phyloP scores from a whole-genome alignment of 768 basidiomycete species.

The Multifurca ochricompacta region DNA sequence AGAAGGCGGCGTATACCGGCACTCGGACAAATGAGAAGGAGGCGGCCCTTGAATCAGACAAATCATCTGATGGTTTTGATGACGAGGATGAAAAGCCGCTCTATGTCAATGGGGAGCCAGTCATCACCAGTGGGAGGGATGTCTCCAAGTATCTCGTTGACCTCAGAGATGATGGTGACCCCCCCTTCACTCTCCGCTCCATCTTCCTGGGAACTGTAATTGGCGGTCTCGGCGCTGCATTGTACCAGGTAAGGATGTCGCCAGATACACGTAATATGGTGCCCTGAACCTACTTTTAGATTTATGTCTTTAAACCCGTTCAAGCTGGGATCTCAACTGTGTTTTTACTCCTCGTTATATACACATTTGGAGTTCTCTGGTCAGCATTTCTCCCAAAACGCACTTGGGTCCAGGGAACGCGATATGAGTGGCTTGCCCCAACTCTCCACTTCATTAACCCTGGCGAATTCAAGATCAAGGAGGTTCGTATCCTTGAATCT shows the following conservation, averaged over 20 bases:
- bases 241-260: slow-evolving; percentile 38
- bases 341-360: slow-evolving; percentile 49
- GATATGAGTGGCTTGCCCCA: slow-evolving; percentile 34
- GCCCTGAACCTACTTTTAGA: slow-evolving; percentile 28
- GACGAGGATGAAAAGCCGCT: background rate
- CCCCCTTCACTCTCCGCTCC: slow-evolving; percentile 49
- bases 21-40: background rate
- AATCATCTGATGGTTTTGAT: background rate
- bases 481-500: slow-evolving; percentile 31
- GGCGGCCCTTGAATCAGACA: background rate
- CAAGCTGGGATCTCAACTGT: slow-evolving; percentile 45
- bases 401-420: slow-evolving; percentile 38
- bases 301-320: slow-evolving; percentile 54
- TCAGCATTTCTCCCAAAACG: slow-evolving; percentile 38
- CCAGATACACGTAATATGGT: background rate
- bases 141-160: slow-evolving; percentile 51
- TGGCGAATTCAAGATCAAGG: slow-evolving; percentile 49
- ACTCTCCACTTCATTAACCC: slow-evolving; percentile 46
- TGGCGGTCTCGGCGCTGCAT: slow-evolving; percentile 50
- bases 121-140: slow-evolving; percentile 35
- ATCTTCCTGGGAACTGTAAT: slow-evolving; percentile 47
- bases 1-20: background rate
- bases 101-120: slow-evolving; percentile 22
- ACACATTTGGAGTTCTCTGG: slow-evolving; percentile 45
- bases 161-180: slow-evolving; percentile 49